Conservation (phyloP, 2,329 filamentous ascomycete species). For the Fusarium sterilihyphosum region DNA sequence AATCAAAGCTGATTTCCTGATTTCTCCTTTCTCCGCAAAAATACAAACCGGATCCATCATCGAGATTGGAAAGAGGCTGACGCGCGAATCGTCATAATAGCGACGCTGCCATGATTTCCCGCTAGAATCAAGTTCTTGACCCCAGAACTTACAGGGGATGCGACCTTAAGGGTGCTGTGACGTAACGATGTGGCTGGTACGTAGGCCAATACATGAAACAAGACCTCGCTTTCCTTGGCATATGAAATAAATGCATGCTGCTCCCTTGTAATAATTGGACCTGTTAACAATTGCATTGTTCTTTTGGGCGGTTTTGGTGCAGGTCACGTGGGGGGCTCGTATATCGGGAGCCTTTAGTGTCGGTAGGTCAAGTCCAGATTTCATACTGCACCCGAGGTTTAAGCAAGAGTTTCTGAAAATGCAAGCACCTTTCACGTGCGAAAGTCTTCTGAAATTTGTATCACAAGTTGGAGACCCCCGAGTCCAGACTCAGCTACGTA, state of each 20-base stretch:
- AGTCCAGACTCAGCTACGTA: not conserved
- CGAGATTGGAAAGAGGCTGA: conserved; percentile 24
- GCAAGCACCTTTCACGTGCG: not conserved
- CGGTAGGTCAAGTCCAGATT: not conserved
- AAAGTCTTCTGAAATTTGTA: not conserved
- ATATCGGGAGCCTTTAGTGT: not conserved
- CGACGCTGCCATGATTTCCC: conserved; percentile 24
- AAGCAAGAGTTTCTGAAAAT: not conserved
- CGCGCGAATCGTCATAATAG: conserved; percentile 30
- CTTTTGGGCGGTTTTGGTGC: not conserved
- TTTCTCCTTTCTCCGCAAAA: conserved; percentile 6
- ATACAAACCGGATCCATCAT: conserved; percentile 13
- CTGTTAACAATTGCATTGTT: not conserved
- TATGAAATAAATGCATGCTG: not conserved
- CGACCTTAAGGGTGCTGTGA: not conserved
- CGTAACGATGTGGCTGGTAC: conserved; percentile 9
- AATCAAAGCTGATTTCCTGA: conserved; percentile 2
- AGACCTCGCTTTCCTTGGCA: not conserved
- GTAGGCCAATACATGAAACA: not conserved
- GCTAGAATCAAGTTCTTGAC: conserved; percentile 18
- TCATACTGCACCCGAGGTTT: not conserved
- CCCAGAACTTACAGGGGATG: not conserved
- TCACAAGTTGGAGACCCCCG: not conserved
- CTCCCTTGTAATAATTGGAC: not conserved
- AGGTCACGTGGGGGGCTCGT: not conserved